A percentile compares a stretch with the other conserved stretches of the same genome.
Evolutionary conservation across 495 filamentous ascomycete species (phyloP).

Genomic region (Lepraria neglecta): DNA sequence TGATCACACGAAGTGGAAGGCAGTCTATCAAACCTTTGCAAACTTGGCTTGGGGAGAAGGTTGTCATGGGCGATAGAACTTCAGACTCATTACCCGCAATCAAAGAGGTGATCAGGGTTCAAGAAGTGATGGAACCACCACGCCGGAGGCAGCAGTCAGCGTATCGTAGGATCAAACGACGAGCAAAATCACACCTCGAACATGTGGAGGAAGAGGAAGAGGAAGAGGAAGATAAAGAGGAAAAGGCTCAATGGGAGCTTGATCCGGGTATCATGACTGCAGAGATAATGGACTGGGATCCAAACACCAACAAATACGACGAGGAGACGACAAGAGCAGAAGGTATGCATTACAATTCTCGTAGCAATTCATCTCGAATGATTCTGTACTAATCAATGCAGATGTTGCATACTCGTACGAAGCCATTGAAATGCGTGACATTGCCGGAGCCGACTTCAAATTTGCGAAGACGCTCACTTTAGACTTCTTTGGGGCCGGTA

Average conservation of each 20-base stretch:
- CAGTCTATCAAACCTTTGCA: slow-evolving; percentile 66
- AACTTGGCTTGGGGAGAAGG: slow-evolving; percentile 78
- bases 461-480: slow-evolving; percentile 82
- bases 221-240: slow-evolving; percentile 47
- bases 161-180: slow-evolving; percentile 29
- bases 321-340: slow-evolving; percentile 54
- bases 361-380: background rate
- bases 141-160: slow-evolving; percentile 35
- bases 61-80: slow-evolving; percentile 50
- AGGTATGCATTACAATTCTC: slow-evolving; percentile 36
- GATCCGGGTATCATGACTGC: slow-evolving; percentile 53
- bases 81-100: slow-evolving; percentile 55
- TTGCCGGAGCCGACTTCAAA: slow-evolving; percentile 67
- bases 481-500: slow-evolving; percentile 78
- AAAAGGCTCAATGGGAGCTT: slow-evolving; percentile 55
- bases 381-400: slow-evolving; percentile 28
- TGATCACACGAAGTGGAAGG: slow-evolving; percentile 51
- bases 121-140: slow-evolving; percentile 46
- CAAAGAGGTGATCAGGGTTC: slow-evolving; percentile 68
- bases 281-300: slow-evolving; percentile 52
- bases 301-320: slow-evolving; percentile 42
- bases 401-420: slow-evolving; percentile 70
- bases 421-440: slow-evolving; percentile 67
- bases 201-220: slow-evolving; percentile 41
- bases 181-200: slow-evolving; percentile 36